Percentiles rank a stretch among this genome's conserved stretches.
phyloP scores from a whole-genome alignment of 805 yeast genomes.

The Ogataea polymorpha region DNA sequence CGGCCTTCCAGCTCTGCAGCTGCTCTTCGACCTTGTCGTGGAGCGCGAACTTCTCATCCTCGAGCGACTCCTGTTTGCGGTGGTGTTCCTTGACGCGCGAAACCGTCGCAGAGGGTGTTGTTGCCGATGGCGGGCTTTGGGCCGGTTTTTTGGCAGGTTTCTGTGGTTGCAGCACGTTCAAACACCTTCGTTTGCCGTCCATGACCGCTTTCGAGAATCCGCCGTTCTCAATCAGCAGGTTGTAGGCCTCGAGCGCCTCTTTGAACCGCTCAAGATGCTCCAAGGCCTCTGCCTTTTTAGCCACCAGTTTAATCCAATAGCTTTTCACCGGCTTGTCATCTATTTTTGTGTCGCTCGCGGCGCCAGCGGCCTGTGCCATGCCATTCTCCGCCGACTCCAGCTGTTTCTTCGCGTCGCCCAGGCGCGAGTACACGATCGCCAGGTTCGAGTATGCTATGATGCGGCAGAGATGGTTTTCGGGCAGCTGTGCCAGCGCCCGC shows the following conservation, averaged over 20 bases:
- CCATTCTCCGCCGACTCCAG: constrained; percentile 47
- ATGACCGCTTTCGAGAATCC: constrained; percentile 57
- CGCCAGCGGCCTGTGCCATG: constrained; percentile 26
- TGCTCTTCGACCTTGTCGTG: constrained; percentile 60
- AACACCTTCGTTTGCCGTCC: constrained; percentile 83
- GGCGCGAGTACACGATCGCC: constrained; percentile 60
- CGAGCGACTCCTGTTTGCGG: constrained; percentile 42
- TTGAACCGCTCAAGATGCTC: constrained; percentile 74
- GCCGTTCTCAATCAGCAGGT: constrained; percentile 63
- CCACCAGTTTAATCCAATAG: constrained; percentile 69
- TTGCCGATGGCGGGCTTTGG: constrained; percentile 19
- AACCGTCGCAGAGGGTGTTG: constrained; percentile 38
- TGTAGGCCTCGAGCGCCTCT: constrained; percentile 62
- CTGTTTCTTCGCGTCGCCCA: constrained; percentile 65
- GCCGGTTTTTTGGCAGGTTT: constrained; percentile 31
- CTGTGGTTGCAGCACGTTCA: constrained; percentile 56
- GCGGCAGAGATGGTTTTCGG: constrained; percentile 59
- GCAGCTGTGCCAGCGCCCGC: constrained; percentile 47
- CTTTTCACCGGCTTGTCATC: constrained; percentile 55
- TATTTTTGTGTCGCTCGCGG: constrained; percentile 35
- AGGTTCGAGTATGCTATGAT: constrained; percentile 75
- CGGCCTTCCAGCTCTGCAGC: constrained; percentile 61
- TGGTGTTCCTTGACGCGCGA: constrained; percentile 49
- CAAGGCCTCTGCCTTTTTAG: constrained; percentile 76
- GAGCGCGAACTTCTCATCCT: constrained; percentile 55